Evolutionary conservation across 176 grass and related monocot species (phyloP).

Genomic region (Avena eriantha): DNA sequence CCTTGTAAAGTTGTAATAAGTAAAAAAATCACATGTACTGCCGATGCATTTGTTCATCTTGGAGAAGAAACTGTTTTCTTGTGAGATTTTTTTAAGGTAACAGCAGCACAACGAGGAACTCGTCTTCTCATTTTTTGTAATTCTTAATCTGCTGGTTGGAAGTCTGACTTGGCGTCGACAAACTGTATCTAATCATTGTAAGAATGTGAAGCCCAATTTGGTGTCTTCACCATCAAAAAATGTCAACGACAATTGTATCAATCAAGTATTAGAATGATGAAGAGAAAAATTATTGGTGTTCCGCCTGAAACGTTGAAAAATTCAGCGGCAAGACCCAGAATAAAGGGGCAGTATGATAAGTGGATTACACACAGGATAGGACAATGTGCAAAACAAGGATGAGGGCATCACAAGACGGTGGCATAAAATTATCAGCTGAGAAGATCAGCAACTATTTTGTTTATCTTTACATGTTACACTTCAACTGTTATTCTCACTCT

Average conservation of each 20-base stretch:
- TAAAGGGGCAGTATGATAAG: not conserved
- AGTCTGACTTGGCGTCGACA: not conserved
- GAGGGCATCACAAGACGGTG: not conserved
- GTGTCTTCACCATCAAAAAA: not conserved
- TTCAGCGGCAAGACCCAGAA: not conserved
- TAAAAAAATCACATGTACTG: not conserved
- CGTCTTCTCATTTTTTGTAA: not conserved
- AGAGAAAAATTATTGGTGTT: not conserved
- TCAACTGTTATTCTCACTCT: not conserved
- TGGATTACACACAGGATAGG: not conserved
- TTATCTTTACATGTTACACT: constrained; percentile 49
- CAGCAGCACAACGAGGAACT: not conserved
- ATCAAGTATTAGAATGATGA: not conserved
- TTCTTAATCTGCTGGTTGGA: not conserved
- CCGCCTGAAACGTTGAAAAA: not conserved
- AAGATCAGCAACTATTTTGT: constrained; percentile 16
- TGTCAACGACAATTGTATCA: not conserved
- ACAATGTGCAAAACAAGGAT: not conserved
- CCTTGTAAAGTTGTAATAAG: not conserved
- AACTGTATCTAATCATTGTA: not conserved
- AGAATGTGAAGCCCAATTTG: not conserved
- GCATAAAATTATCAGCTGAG: not conserved
- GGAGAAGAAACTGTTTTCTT: not conserved
- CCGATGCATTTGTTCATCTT: not conserved
- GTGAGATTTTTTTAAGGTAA: not conserved